Conservation (phyloP, 768 basidiomycete genomes). For the Boletellus emodensis region DNA sequence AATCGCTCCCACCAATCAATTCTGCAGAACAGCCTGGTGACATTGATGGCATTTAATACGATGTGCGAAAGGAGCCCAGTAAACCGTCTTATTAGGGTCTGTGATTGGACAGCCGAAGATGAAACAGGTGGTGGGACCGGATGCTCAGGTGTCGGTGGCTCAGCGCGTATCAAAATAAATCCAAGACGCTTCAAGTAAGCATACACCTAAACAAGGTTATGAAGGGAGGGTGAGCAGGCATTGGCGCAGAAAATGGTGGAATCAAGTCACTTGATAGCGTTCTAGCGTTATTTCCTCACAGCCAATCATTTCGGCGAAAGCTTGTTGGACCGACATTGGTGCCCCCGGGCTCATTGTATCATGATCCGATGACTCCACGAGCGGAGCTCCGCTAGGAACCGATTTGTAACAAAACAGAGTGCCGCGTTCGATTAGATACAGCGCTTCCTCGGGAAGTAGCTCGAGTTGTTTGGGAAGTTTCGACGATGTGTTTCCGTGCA, state of each 20-base stretch:
- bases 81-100: not conserved
- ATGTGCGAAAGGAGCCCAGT: slow-evolving; percentile 11
- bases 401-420: slow-evolving; percentile 81
- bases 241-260: slow-evolving; percentile 6
- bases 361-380: slow-evolving; percentile 8
- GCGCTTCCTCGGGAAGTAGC: slow-evolving; percentile 89
- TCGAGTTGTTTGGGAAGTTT: slow-evolving; percentile 68
- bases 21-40: slow-evolving; percentile 6
- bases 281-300: slow-evolving; percentile 74
- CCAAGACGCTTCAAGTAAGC: slow-evolving; percentile 90
- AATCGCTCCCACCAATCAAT: slow-evolving; percentile 68
- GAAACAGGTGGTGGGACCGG: slow-evolving; percentile 40
- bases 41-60: slow-evolving; percentile 3
- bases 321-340: slow-evolving; percentile 92
- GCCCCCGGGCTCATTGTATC: slow-evolving; percentile 48
- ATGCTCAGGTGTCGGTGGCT: slow-evolving; percentile 53
- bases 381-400: slow-evolving; percentile 25
- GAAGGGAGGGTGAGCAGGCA: not conserved
- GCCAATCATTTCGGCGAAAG: slow-evolving; percentile 82
- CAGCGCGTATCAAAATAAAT: slow-evolving; percentile 79
- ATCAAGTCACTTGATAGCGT: slow-evolving; percentile 68
- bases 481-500: slow-evolving; percentile 26
- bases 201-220: slow-evolving; percentile 61
- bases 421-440: slow-evolving; percentile 92
- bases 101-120: slow-evolving; percentile 6